Conservation (phyloP, 2,329 filamentous ascomycete genomes). For the Curvularia sp. region DNA sequence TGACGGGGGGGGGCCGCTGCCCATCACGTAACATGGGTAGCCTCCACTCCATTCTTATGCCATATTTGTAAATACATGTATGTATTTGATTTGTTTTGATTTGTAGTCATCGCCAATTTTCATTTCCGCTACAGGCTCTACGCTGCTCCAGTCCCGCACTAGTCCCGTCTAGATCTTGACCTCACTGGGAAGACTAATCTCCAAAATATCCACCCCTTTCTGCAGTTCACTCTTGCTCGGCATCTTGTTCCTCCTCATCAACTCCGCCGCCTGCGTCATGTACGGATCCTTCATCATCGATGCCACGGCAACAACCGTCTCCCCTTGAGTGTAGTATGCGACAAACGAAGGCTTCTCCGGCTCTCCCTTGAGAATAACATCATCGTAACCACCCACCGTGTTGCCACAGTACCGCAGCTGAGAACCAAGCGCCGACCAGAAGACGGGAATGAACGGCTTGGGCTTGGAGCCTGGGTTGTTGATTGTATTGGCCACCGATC, state of each 20-base stretch:
- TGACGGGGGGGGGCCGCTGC: too few species aligned
- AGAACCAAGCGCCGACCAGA: slow-evolving; percentile 91
- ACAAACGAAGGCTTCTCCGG: slow-evolving; percentile 77
- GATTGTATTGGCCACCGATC: slow-evolving; percentile 80
- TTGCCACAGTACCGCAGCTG: slow-evolving; percentile 95
- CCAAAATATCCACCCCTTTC: slow-evolving; percentile 62
- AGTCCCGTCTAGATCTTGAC: slow-evolving; percentile 51
- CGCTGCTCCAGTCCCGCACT: not conserved
- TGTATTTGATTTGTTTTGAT: too few species aligned
- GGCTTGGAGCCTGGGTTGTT: slow-evolving; percentile 67
- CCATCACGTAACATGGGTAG: not conserved
- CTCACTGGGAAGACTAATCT: slow-evolving; percentile 55
- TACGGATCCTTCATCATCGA: slow-evolving; percentile 90
- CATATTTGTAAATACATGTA: not conserved
- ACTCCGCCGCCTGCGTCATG: slow-evolving; percentile 71
- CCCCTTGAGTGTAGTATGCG: slow-evolving; percentile 86
- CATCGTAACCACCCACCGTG: slow-evolving; percentile 82
- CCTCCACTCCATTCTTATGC: not conserved
- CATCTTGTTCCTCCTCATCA: slow-evolving; percentile 87
- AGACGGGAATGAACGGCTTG: slow-evolving; percentile 86
- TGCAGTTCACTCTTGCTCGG: slow-evolving; percentile 78
- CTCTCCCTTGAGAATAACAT: slow-evolving; percentile 79
- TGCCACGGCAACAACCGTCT: slow-evolving; percentile 87
- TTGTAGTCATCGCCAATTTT: not conserved
- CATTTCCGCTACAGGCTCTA: not conserved